Evolutionary conservation across 169 alveolate species (phyloP).

Genomic region (Miamiensis avidus): DNA sequence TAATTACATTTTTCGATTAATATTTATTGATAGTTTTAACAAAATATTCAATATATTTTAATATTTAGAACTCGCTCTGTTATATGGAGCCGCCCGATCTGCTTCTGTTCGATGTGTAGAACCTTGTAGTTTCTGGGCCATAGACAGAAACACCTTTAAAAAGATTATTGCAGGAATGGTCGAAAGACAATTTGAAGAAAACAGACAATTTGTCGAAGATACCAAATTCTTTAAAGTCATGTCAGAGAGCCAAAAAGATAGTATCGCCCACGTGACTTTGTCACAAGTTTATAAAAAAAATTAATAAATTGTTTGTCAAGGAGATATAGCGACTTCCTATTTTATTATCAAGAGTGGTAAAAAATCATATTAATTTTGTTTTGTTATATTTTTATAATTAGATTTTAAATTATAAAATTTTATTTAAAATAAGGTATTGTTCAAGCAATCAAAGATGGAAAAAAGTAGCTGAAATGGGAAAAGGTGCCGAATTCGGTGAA

Average conservation of each 20-base stretch:
- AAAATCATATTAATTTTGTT: too few relatives aligned
- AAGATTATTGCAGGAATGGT: slow-evolving; percentile 40
- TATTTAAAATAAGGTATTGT: slow-evolving; percentile 61
- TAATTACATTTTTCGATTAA: too few relatives aligned
- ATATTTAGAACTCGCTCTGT: slow-evolving; percentile 71
- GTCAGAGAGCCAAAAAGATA: slow-evolving; percentile 41
- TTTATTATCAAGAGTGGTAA: slow-evolving; percentile 32
- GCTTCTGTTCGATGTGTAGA: slow-evolving; percentile 76
- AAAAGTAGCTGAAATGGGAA: slow-evolving; percentile 38
- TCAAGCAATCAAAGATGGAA: slow-evolving; percentile 32
- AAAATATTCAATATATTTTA: too few relatives aligned
- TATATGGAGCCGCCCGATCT: slow-evolving; percentile 82
- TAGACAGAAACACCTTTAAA: slow-evolving; percentile 67
- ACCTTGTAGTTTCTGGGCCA: slow-evolving; percentile 68
- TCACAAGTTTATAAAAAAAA: slow-evolving; percentile 34
- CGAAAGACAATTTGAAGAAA: slow-evolving; percentile 28
- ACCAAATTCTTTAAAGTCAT: slow-evolving; percentile 40
- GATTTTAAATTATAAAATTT: slow-evolving; percentile 16
- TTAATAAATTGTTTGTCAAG: slow-evolving; percentile 44
- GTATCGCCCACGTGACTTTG: slow-evolving; percentile 31
- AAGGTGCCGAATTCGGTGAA: slow-evolving; percentile 65
- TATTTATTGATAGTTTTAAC: too few relatives aligned
- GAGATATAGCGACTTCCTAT: slow-evolving; percentile 51
- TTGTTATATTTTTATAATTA: too few relatives aligned
- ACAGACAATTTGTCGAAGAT: slow-evolving; percentile 33